These are phyloP conservation scores for Byssothecium circinans DNA, from an alignment of 2,329 filamentous ascomycete genomes.

Conservation along the genomic window DNA sequence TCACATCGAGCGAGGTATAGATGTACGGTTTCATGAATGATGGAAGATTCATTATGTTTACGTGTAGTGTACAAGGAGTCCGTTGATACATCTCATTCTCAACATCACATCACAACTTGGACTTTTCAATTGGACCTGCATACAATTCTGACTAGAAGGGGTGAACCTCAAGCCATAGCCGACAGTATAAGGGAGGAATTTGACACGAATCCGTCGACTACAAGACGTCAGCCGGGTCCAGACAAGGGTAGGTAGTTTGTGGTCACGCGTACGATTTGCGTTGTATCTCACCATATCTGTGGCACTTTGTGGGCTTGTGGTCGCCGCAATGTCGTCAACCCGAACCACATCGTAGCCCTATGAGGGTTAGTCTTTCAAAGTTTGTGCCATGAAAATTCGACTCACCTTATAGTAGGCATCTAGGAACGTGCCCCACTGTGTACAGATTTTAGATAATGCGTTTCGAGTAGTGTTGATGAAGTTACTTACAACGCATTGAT, in stretches of 20 bases:
- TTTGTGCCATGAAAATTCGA: neutral
- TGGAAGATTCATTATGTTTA: too few species aligned
- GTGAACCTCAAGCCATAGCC: slow-evolving; percentile 4
- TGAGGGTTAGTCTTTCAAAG: neutral
- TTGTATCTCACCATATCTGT: slow-evolving; percentile 19
- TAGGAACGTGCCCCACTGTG: slow-evolving; percentile 11
- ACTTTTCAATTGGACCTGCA: too few species aligned
- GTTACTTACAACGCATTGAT: slow-evolving; percentile 35
- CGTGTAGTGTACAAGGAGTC: too few species aligned
- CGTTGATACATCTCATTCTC: too few species aligned
- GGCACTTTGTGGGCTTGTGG: slow-evolving; percentile 18
- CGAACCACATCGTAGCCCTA: slow-evolving; percentile 21
- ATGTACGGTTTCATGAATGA: too few species aligned
- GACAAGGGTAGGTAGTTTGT: neutral
- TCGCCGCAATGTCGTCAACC: slow-evolving; percentile 20
- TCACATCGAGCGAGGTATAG: too few species aligned
- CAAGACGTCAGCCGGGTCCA: neutral
- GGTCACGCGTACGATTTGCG: slow-evolving; percentile 8
- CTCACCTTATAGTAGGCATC: slow-evolving; percentile 17
- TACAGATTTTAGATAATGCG: neutral
- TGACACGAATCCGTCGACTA: slow-evolving; percentile 12
- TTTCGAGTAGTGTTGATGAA: too few species aligned
- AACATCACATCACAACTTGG: too few species aligned
- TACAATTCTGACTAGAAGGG: too few species aligned
- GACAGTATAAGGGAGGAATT: slow-evolving; percentile 12